Conservation (phyloP, 305 asterid species). For the Petunia hybrid region DNA sequence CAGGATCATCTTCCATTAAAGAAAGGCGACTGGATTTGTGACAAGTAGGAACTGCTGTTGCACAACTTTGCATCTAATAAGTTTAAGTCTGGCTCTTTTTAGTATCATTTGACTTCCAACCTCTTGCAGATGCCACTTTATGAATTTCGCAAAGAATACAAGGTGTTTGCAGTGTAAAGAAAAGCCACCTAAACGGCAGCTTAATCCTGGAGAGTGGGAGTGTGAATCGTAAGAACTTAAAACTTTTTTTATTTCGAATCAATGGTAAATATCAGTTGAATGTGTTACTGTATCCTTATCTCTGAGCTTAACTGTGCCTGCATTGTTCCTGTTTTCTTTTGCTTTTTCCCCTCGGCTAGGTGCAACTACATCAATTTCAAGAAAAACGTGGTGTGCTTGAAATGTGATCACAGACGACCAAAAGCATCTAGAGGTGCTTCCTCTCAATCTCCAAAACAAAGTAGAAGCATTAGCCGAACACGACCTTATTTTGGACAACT, state of each 20-base stretch:
- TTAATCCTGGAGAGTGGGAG: slow-evolving; percentile 94
- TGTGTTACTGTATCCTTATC: not conserved
- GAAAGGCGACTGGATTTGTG: slow-evolving; percentile 96
- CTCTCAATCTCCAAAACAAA: slow-evolving; percentile 40
- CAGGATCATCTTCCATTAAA: slow-evolving; percentile 77
- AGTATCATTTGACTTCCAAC: slow-evolving; percentile 31
- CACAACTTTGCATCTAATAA: slow-evolving; percentile 30
- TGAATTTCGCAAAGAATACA: slow-evolving; percentile 89
- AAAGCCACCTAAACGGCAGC: slow-evolving; percentile 75
- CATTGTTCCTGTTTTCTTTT: not conserved
- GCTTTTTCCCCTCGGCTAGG: slow-evolving; percentile 47
- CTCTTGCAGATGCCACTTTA: slow-evolving; percentile 76
- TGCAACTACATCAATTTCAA: slow-evolving; percentile 88
- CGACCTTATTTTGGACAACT: slow-evolving; percentile 48
- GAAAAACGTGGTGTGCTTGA: slow-evolving; percentile 83
- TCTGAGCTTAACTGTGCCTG: not conserved
- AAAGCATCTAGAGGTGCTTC: slow-evolving; percentile 48
- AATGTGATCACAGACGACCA: slow-evolving; percentile 84
- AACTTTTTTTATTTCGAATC: not conserved
- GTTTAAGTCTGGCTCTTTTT: slow-evolving; percentile 17
- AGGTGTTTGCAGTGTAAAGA: slow-evolving; percentile 77
- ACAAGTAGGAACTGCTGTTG: slow-evolving; percentile 50
- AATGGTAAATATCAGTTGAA: not conserved
- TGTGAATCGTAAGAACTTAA: slow-evolving; percentile 79
- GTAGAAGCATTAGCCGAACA: slow-evolving; percentile 40